Conservation (phyloP, 495 filamentous ascomycete species). For the Penicillium manginii region DNA sequence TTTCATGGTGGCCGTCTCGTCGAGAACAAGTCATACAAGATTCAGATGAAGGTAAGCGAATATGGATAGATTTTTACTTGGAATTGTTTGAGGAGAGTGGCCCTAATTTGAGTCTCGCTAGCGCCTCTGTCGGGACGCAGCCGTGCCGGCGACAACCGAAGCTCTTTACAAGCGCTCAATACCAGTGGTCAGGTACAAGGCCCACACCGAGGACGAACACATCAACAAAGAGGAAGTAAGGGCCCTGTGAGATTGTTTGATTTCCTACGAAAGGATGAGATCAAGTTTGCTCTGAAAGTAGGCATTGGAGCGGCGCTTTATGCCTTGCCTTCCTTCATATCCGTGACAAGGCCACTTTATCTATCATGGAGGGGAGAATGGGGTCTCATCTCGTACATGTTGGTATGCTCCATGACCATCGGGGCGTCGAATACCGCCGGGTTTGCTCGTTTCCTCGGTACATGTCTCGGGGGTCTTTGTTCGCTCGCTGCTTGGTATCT, state of each 20-base stretch:
- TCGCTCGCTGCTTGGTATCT: constrained; percentile 78
- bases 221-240: not conserved
- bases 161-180: not conserved
- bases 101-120: not conserved
- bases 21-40: constrained; percentile 46
- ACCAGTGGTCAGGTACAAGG: not conserved
- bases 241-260: constrained; percentile 49
- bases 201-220: not conserved
- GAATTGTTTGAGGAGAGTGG: not conserved
- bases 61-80: not conserved
- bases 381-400: constrained; percentile 96
- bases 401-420: constrained; percentile 98
- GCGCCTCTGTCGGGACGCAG: not conserved
- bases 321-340: constrained; percentile 83
- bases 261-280: constrained; percentile 66
- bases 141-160: too few relatives aligned
- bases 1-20: constrained; percentile 45
- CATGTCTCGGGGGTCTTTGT: constrained; percentile 75
- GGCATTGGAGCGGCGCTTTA: constrained; percentile 86
- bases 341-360: constrained; percentile 76
- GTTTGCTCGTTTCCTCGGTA: constrained; percentile 83
- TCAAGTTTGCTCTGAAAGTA: constrained; percentile 87
- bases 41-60: constrained; percentile 16
- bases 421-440: constrained; percentile 94
- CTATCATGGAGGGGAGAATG: constrained; percentile 93